Base-by-base conservation (phyloP, 768 basidiomycete genomes). In the Mycena albidolilacea region DNA sequence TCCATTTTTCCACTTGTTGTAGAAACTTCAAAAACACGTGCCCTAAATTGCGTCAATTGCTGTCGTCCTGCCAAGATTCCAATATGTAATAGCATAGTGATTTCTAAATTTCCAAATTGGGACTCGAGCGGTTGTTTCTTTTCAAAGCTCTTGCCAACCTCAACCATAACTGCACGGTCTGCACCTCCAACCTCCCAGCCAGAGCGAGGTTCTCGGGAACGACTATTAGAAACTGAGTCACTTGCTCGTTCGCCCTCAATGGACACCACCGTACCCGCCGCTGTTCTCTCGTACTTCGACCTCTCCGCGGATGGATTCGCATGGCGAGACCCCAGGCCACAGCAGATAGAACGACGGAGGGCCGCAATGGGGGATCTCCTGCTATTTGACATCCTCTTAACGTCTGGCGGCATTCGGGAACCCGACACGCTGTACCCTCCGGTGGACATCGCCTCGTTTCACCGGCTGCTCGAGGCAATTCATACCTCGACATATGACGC, bases 401-500 rank as follows among this genome's bases (percentile, higher is more conserved):
- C 84, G 10, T 87, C 89, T 15, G 93, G 93, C 30, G 90, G 91
- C 7, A 84, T 95, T 62, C 84, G 82, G 10, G 84, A 87, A 30
- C 87, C 92, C 2, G 88, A 91, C 75, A 83, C 86, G 14, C 82
- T 93, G 5, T 96, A 92, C 78, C 95, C 95, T 19, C 95, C 95
- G 1, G 79, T 81, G 23, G 89, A 91, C 80, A 82, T 84, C 52
- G 81, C 82, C 11, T 81, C 86, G 1, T 87, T 96, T n/a, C 79
- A 85, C 59, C 84, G 82, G 12, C 85, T 96, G 5, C 82, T 96
- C 61, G 84, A 87, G 30, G 89, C 89, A 19, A 93, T 96, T 73
- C 85, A 88, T 54, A 74, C 82, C 37, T 93, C 90, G 0, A 79
- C 82, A 5, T 96, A 94, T 73, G 95, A 96, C 80, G 79, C 83